phyloP scores from a whole-genome alignment of 345 rosid species.

The Leavenworthia alabamica region DNA sequence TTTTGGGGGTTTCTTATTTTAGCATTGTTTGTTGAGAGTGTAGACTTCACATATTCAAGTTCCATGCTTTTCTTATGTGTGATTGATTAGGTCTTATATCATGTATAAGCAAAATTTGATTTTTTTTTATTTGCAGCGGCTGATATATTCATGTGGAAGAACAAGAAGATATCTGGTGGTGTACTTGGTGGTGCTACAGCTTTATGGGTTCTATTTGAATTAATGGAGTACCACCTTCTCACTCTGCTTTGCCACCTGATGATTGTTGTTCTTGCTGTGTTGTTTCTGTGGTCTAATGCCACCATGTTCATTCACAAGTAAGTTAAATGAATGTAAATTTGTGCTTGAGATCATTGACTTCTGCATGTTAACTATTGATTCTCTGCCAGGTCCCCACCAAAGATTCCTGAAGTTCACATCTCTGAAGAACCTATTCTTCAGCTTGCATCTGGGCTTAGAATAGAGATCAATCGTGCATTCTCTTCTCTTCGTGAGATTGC shows the following conservation, averaged over 20 bases:
- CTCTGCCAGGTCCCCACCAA: slow-evolving; percentile 52
- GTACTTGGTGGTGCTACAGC: slow-evolving; percentile 83
- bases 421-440: slow-evolving; percentile 72
- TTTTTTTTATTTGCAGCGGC: slow-evolving; percentile 45
- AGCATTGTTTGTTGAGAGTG: no score
- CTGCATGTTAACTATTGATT: slow-evolving; percentile 34
- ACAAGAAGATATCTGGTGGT: slow-evolving; percentile 83
- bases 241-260: slow-evolving; percentile 64
- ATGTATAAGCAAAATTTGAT: not conserved
- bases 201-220: slow-evolving; percentile 71
- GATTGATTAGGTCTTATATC: not conserved
- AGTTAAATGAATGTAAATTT: slow-evolving; percentile 6
- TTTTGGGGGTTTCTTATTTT: not conserved
- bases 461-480: slow-evolving; percentile 62
- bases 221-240: slow-evolving; percentile 72
- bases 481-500: slow-evolving; percentile 70
- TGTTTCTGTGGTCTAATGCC: slow-evolving; percentile 90
- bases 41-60: not conserved
- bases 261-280: slow-evolving; percentile 63
- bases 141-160: slow-evolving; percentile 89
- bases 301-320: slow-evolving; percentile 84
- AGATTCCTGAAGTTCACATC: slow-evolving; percentile 67
- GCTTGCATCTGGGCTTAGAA: slow-evolving; percentile 60
- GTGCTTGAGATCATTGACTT: not conserved
- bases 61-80: not conserved